phyloP scores from a whole-genome alignment of 2,329 filamentous ascomycete genomes.

The Eurotiales sp. region DNA sequence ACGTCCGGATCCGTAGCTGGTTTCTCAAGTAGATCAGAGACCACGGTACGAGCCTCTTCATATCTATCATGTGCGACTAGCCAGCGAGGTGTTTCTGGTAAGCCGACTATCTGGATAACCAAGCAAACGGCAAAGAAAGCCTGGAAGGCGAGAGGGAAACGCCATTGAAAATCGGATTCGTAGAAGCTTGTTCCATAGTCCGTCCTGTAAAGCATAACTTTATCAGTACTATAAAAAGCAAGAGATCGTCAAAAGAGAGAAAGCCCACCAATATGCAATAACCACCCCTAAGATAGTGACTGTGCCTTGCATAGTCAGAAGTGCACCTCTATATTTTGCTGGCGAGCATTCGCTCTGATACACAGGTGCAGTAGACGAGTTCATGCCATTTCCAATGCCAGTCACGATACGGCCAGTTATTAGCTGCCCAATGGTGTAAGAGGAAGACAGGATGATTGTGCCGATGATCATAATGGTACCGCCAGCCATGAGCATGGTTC shows the following conservation, averaged over 20 bases:
- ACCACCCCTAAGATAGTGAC: constrained; percentile 40
- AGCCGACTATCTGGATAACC: constrained; percentile 30
- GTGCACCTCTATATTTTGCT: not conserved
- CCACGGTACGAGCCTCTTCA: constrained; percentile 27
- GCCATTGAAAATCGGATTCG: constrained; percentile 36
- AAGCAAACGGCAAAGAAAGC: constrained; percentile 37
- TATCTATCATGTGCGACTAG: constrained; percentile 27
- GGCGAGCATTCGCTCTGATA: constrained; percentile 11
- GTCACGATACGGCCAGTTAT: constrained; percentile 47
- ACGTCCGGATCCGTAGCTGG: constrained; percentile 21
- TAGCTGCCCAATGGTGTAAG: constrained; percentile 40
- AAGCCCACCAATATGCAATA: constrained; percentile 44
- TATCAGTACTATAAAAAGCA: too few species aligned
- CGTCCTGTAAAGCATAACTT: constrained; percentile 11
- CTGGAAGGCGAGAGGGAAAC: constrained; percentile 44
- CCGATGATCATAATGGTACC: constrained; percentile 44
- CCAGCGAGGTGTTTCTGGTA: constrained; percentile 40
- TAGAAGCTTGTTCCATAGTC: constrained; percentile 22
- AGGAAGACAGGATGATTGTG: constrained; percentile 39
- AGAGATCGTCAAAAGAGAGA: not conserved
- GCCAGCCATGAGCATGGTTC: constrained; percentile 40
- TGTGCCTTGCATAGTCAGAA: constrained; percentile 24
- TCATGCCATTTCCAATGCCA: constrained; percentile 34
- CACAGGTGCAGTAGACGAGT: not conserved
- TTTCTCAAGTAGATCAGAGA: constrained; percentile 23